Percentiles rank a stretch among this genome's conserved stretches.
phyloP scores from a whole-genome alignment of 768 basidiomycete genomes.

The Gyrodon lividus region DNA sequence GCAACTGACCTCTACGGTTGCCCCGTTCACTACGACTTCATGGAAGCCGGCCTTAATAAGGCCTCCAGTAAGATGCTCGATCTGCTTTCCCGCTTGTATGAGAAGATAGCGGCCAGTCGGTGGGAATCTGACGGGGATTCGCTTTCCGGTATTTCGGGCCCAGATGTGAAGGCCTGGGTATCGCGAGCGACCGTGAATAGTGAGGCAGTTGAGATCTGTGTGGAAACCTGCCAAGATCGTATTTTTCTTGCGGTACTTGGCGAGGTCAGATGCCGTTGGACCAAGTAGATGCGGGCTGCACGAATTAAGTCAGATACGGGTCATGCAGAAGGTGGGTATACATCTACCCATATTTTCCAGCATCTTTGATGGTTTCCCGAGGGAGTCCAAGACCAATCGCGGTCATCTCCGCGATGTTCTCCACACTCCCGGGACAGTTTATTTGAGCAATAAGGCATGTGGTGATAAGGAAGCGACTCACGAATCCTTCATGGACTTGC shows the following conservation, averaged over 20 bases:
- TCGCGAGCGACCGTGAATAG: slow-evolving; percentile 84
- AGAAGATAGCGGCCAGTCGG: slow-evolving; percentile 76
- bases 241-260: slow-evolving; percentile 71
- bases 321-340: neutral
- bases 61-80: slow-evolving; percentile 84
- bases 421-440: slow-evolving; percentile 51
- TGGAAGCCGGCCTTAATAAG: slow-evolving; percentile 92
- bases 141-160: slow-evolving; percentile 91
- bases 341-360: slow-evolving; percentile 80
- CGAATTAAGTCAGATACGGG: neutral
- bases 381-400: slow-evolving; percentile 81
- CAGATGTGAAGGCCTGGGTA: slow-evolving; percentile 91
- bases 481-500: slow-evolving; percentile 84
- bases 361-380: slow-evolving; percentile 66
- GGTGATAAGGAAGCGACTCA: slow-evolving; percentile 37
- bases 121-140: slow-evolving; percentile 85
- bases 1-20: slow-evolving; percentile 62
- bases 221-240: slow-evolving; percentile 95
- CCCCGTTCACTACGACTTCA: slow-evolving; percentile 88
- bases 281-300: slow-evolving; percentile 82
- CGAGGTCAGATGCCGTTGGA: slow-evolving; percentile 89
- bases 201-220: slow-evolving; percentile 90
- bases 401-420: slow-evolving; percentile 84
- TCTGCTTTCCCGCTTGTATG: slow-evolving; percentile 94
- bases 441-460: slow-evolving; percentile 6